phyloP scores from a whole-genome alignment of 2,329 filamentous ascomycete genomes.

The Ophiostoma perfectum region DNA sequence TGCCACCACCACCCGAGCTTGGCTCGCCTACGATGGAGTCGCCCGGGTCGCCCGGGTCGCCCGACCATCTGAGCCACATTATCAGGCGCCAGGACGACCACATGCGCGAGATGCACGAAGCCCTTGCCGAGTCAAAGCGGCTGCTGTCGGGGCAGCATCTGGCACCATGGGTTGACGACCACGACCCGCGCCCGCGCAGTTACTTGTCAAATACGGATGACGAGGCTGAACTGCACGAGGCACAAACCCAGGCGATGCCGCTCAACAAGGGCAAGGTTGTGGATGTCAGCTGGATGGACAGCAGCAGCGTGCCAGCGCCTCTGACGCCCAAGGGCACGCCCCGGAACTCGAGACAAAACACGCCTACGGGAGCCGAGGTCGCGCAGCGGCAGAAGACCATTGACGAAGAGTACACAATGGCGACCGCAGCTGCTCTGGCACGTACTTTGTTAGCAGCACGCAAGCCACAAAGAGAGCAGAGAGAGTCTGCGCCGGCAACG shows the following conservation, averaged over 20 bases:
- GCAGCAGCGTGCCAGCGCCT: slow-evolving; percentile 14
- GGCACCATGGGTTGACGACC: slow-evolving; percentile 22
- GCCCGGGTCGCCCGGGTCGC: background rate
- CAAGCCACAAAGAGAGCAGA: background rate
- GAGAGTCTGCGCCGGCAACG: background rate
- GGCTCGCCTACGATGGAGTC: background rate
- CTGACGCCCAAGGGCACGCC: slow-evolving; percentile 8
- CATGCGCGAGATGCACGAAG: slow-evolving; percentile 22
- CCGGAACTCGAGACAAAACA: background rate
- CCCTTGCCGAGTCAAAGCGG: slow-evolving; percentile 20
- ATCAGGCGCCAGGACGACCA: slow-evolving; percentile 16
- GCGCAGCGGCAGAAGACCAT: background rate
- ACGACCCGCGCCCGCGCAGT: slow-evolving; percentile 5
- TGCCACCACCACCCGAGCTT: background rate
- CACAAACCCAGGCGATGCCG: background rate
- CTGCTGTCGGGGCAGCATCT: slow-evolving; percentile 19
- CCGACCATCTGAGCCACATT: background rate
- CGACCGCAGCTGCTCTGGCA: slow-evolving; percentile 18
- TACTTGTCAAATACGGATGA: background rate
- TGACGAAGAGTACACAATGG: slow-evolving; percentile 14
- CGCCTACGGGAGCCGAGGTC: background rate
- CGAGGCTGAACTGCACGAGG: background rate
- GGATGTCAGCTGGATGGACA: slow-evolving; percentile 7
- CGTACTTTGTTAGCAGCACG: slow-evolving; percentile 8
- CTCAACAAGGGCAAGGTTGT: slow-evolving; percentile 16